Evolutionary conservation across 108 stramenopile genomes (phyloP).

Genomic region (Discostella pseudostelligera): DNA sequence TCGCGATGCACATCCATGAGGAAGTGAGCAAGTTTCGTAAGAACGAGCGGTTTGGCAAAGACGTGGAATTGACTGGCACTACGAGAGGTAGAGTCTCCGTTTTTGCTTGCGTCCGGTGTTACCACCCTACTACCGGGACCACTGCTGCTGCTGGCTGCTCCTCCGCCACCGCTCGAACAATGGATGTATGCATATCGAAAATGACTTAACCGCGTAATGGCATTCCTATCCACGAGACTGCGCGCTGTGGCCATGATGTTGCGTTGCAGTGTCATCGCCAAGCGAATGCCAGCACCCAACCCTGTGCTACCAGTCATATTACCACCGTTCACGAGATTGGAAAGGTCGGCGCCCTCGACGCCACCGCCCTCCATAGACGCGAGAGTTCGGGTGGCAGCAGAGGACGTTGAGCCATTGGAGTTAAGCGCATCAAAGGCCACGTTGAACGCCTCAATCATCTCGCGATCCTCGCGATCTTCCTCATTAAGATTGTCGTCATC

Average conservation of each 20-base stretch:
- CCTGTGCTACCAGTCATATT: conserved; percentile 65
- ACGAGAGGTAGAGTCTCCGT: conserved; percentile 20
- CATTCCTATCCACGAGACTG: conserved; percentile 69
- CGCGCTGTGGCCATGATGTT: conserved; percentile 71
- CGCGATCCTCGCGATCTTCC: conserved; percentile 48
- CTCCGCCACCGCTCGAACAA: conserved; percentile 53
- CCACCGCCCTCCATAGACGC: conserved; percentile 28
- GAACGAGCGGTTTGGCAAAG: conserved; percentile 80
- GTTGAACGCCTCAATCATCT: conserved; percentile 66
- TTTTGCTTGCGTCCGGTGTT: conserved; percentile 30
- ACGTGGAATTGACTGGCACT: conserved; percentile 43
- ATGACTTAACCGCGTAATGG: conserved; percentile 77
- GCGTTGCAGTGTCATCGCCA: conserved; percentile 73
- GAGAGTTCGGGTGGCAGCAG: conserved; percentile 27
- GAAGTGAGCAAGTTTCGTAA: conserved; percentile 78
- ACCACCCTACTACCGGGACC: conserved; percentile 34
- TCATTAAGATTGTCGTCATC: conserved; percentile 16
- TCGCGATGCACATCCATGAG: conserved; percentile 89
- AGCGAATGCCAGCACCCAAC: conserved; percentile 76
- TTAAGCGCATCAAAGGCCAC: conserved; percentile 83
- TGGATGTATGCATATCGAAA: conserved; percentile 87
- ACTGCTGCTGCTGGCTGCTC: conserved; percentile 18
- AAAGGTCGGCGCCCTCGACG: conserved; percentile 57
- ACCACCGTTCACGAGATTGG: conserved; percentile 80
- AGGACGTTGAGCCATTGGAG: conserved; percentile 45